Conservation (phyloP, 1,284 basidiomycete species). For the Pseudozyma sp. region DNA sequence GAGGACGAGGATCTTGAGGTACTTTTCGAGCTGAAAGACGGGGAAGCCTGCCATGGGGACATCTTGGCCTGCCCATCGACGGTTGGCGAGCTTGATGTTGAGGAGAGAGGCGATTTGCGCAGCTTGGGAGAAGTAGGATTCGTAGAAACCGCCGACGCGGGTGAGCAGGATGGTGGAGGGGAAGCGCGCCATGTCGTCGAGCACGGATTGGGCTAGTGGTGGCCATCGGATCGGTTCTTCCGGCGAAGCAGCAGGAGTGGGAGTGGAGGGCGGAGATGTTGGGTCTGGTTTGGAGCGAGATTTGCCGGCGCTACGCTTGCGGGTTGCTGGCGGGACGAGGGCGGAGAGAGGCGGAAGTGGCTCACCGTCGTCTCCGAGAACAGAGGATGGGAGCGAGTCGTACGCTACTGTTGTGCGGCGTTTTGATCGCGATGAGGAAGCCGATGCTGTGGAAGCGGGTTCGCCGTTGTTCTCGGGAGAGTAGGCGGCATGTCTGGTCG, state of each 20-base stretch:
- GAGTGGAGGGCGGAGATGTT: not conserved
- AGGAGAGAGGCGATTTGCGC: constrained; percentile 51
- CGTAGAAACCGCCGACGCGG: constrained; percentile 66
- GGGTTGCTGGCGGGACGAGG: constrained; percentile 1
- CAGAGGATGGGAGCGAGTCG: constrained; percentile 17
- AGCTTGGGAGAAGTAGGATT: constrained; percentile 67
- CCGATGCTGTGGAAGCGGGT: no score
- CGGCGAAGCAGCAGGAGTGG: not conserved
- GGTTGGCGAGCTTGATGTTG: constrained; percentile 62
- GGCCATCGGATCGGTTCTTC: constrained; percentile 51
- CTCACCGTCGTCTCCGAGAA: constrained; percentile 16
- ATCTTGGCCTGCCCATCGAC: constrained; percentile 56
- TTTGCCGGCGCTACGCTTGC: constrained; percentile 9
- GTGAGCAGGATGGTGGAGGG: constrained; percentile 64
- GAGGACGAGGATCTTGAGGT: constrained; percentile 64
- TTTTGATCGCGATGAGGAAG: not conserved
- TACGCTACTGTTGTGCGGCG: constrained; percentile 31
- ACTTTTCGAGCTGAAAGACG: constrained; percentile 64
- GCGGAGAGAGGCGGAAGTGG: constrained; percentile 18
- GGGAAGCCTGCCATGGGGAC: constrained; percentile 68
- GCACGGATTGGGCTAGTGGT: constrained; percentile 58
- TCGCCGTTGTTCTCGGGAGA: not conserved
- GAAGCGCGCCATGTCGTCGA: constrained; percentile 59
- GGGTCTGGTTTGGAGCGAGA: not conserved
- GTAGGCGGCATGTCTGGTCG: not conserved